These are phyloP conservation scores for Usnea hakonensis DNA, from an alignment of 495 filamentous ascomycete genomes.

Conservation along the genomic window DNA sequence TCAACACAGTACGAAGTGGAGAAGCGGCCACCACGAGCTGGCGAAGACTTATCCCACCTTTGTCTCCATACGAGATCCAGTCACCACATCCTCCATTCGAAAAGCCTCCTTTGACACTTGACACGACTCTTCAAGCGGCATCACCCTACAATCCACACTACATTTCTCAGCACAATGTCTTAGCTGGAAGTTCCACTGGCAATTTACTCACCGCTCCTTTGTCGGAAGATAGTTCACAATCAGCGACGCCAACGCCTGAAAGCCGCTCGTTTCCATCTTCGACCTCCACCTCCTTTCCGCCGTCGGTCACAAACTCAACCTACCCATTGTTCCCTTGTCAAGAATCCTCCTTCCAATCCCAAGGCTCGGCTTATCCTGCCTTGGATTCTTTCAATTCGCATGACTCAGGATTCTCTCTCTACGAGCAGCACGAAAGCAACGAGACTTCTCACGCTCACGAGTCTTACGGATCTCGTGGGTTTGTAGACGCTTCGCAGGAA, in stretches of 20 bases:
- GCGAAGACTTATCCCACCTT: slow-evolving; percentile 41
- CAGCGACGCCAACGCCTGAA: slow-evolving; percentile 9
- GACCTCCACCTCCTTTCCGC: slow-evolving; percentile 18
- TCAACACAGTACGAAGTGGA: slow-evolving; percentile 37
- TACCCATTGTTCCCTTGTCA: neutral
- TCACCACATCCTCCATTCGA: slow-evolving; percentile 3
- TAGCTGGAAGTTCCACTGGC: slow-evolving; percentile 1
- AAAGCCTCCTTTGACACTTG: slow-evolving; percentile 14
- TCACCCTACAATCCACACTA: slow-evolving; percentile 2
- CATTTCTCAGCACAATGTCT: slow-evolving; percentile 9
- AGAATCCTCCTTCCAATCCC: neutral
- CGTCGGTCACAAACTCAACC: slow-evolving; percentile 11
- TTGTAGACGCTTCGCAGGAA: slow-evolving; percentile 6
- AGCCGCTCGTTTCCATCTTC: slow-evolving; percentile 19
- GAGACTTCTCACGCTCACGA: neutral
- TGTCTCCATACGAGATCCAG: slow-evolving; percentile 31
- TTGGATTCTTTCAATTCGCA: slow-evolving; percentile 8
- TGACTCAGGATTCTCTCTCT: neutral
- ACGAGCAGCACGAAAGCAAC: neutral
- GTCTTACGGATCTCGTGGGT: neutral
- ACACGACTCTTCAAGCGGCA: slow-evolving; percentile 10
- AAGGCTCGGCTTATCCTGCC: neutral
- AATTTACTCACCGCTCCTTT: slow-evolving; percentile 2
- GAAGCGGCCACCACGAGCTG: slow-evolving; percentile 48
- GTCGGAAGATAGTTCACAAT: slow-evolving; percentile 13